Base-by-base conservation (phyloP, 2,329 filamentous ascomycete genomes). In the Stromatinia cepivora region DNA sequence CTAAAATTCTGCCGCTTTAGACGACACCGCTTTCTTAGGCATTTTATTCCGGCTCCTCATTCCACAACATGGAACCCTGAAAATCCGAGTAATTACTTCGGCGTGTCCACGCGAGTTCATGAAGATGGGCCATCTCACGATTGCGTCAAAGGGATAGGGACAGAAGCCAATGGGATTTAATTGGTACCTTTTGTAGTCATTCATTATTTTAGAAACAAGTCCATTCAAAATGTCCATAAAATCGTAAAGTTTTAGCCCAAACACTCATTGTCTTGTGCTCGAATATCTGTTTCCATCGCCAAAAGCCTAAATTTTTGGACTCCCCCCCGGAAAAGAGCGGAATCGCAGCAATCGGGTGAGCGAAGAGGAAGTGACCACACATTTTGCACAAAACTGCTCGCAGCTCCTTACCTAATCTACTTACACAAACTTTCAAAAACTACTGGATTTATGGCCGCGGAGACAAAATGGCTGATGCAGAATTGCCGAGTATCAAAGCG, bases 401-500 rank as follows among this genome's bases (percentile, higher is more conserved):
- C 45, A 45, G n/a, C 56, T 10, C 17, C 34, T 53, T 57, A 57
- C 13, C 20, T 57, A n/a, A 61, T 42, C 46, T 42, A 46, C 36
- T 13, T 42, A 68, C 53, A 31, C 25, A 6, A 67, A 15, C 25
- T 45, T 39, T 13, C 34, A 54, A 25, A 48, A 34, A 48, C 11
- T 42, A 66, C 46, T 66, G 39, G 45, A 71, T 74, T 70, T 68
- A 76, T 78, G 74, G 75, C 73, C 69, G 42, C 59, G 50, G 65
- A 50, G 53, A 67, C 69, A 72, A 69, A 70, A 78, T 78, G 77
- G 73, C 76, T 75, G 75, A 75, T 52, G 66, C 70, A 64, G 70
- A 69, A 28, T 68, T 78, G 69, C 77, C 76, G 28, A 76, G 74
- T 62, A 77, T 78, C 64, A 74, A 75, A 70, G 74, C 77, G 67